A percentile compares a stretch with the other conserved stretches of the same genome.
phyloP scores from a whole-genome alignment of 1,284 basidiomycete species.

The Mrakiaceae sp. region DNA sequence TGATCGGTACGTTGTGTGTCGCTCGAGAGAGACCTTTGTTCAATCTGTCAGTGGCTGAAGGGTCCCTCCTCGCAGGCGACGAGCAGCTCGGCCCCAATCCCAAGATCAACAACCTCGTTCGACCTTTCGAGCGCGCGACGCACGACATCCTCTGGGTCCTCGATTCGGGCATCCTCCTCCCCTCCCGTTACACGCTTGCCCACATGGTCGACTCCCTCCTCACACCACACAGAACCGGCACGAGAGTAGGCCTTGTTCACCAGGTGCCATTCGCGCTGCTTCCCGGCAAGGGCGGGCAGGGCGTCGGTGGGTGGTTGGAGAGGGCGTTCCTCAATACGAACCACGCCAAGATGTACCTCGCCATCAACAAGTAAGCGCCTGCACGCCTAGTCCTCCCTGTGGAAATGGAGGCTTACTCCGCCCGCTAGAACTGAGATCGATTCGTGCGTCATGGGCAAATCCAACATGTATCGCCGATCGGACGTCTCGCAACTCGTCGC shows the following conservation, averaged over 20 bases:
- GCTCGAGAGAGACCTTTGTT: neutral
- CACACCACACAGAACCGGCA: slow-evolving; percentile 10
- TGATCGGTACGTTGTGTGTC: slow-evolving; percentile 49
- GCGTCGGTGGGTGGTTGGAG: slow-evolving; percentile 73
- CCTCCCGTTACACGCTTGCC: slow-evolving; percentile 56
- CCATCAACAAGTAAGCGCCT: slow-evolving; percentile 56
- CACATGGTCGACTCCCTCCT: slow-evolving; percentile 60
- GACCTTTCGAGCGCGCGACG: slow-evolving; percentile 63
- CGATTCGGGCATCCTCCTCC: slow-evolving; percentile 79
- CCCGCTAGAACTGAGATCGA: slow-evolving; percentile 54
- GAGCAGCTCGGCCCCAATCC: slow-evolving; percentile 74
- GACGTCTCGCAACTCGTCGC: slow-evolving; percentile 52
- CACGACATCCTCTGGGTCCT: slow-evolving; percentile 94
- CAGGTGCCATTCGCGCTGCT: slow-evolving; percentile 85
- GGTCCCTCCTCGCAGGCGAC: slow-evolving; percentile 28
- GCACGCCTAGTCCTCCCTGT: neutral
- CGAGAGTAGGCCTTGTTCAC: slow-evolving; percentile 70
- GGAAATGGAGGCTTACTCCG: neutral
- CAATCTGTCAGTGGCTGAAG: neutral
- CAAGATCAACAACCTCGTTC: slow-evolving; percentile 92
- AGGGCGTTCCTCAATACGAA: slow-evolving; percentile 92
- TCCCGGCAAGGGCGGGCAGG: slow-evolving; percentile 43
- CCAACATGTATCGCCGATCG: slow-evolving; percentile 82
- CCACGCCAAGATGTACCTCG: slow-evolving; percentile 98
- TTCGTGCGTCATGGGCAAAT: slow-evolving; percentile 96